Base-by-base conservation (phyloP, 208 protist genomes). In the Leishmania guyanensis region DNA sequence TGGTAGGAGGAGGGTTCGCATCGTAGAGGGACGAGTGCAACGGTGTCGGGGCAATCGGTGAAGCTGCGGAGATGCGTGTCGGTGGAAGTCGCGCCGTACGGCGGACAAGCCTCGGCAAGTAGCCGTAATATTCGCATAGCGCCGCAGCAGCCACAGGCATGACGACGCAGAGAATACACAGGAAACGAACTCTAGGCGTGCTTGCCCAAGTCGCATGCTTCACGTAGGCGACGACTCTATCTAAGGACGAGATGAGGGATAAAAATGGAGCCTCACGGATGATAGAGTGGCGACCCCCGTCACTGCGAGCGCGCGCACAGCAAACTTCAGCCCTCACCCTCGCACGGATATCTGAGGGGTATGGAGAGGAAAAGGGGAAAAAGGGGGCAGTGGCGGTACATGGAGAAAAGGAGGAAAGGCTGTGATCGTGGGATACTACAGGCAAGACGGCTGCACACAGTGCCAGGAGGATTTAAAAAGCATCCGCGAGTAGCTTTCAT, bases 41-140 rank as follows among this genome's bases (percentile, higher is more conserved):
- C 26, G 51, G 22, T 29, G 51, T 39, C 5, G 48, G 29, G 5
- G 26, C 5, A 26, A 43, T 48, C 22, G 65, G 43, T 48, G 75
- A 22, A n/a, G 65, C 36, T 5, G 39, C 76, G 17, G 70, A 5
- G 73, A 56, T 64, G 66, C 64, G 58, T 64, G 78, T 56, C 1
- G 74, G 46, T 54, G 79, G 54, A 39, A n/a, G 12, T 20, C 64
- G n/a, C 1, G 77, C 65, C 6, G 82, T 29, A 46, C 82, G 77
- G 26, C 82, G 78, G 8, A 85, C 75, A 0, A 90, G 75, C 29
- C 71, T 83, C 33, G 85, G 85, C 56, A 91, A 46, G 50, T 74
- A 80, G 36, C 87, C 89, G 76, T 91, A 90, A 56, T 90, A 92
- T 64, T 91, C 86, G 68, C 89, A 90, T 9, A 46, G 64, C 10